phyloP scores from a whole-genome alignment of 1,284 basidiomycete species.

The Austroboletus novae-zelandiae region DNA sequence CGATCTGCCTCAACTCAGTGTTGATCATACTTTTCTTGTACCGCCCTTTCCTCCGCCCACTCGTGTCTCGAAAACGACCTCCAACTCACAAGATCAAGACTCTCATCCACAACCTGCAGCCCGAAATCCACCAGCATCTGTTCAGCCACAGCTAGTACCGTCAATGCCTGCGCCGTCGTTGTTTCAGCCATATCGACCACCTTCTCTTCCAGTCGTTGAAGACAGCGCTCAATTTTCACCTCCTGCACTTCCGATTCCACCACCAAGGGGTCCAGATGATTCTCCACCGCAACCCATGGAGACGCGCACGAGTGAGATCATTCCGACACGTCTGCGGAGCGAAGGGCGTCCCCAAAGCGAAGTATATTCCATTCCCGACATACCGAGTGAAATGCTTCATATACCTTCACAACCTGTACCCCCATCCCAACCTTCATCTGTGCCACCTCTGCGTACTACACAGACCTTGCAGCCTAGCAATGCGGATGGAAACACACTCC shows the following conservation, averaged over 20 bases:
- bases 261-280: conserved; percentile 26
- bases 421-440: neutral
- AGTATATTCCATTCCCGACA: conserved; percentile 12
- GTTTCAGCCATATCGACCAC: conserved; percentile 27
- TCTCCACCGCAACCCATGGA: conserved; percentile 22
- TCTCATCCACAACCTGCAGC: conserved; percentile 11
- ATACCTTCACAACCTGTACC: conserved; percentile 11
- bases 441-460: neutral
- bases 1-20: conserved; percentile 22
- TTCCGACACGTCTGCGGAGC: conserved; percentile 18
- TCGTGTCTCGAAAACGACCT: conserved; percentile 24
- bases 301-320: conserved; percentile 28
- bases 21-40: conserved; percentile 26
- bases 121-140: conserved; percentile 9
- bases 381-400: conserved; percentile 28
- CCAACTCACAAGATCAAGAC: conserved; percentile 23
- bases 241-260: conserved; percentile 30
- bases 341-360: conserved; percentile 1
- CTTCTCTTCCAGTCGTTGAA: conserved; percentile 16
- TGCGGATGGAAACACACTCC: conserved; percentile 1
- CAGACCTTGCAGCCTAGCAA: conserved; percentile 8
- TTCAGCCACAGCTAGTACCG: conserved; percentile 18
- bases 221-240: conserved; percentile 26
- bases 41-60: conserved; percentile 29
- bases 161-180: conserved; percentile 20